Percentiles rank a stretch among this genome's conserved stretches.
These are phyloP conservation scores for Echinochloa phyllopogon DNA, from an alignment of 176 grass and related monocot genomes.

Conservation along the genomic window DNA sequence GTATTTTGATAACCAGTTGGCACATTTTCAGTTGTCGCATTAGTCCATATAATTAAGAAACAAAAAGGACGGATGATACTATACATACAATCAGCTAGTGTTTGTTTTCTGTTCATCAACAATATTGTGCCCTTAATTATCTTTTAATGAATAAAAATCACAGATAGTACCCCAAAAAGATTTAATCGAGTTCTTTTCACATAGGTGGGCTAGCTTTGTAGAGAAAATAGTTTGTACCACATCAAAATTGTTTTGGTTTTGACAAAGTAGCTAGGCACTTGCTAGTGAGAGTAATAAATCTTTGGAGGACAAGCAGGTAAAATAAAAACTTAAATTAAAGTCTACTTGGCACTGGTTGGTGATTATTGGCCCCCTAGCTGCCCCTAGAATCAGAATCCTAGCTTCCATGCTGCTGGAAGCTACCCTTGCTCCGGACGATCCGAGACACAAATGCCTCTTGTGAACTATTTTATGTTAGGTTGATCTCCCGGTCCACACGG, in stretches of 20 bases:
- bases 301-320: background rate
- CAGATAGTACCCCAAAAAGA: background rate
- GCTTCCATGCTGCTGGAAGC: conserved; percentile 22
- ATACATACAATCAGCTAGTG: background rate
- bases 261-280: background rate
- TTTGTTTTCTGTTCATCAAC: background rate
- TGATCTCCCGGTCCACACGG: too few relatives aligned
- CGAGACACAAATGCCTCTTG: conserved; percentile 43
- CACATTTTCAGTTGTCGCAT: background rate
- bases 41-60: background rate
- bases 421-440: conserved; percentile 42
- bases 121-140: background rate
- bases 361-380: conserved; percentile 33
- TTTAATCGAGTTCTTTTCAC: background rate
- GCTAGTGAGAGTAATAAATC: background rate
- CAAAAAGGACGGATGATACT: background rate
- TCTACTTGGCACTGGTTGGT: conserved; percentile 24
- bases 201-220: background rate
- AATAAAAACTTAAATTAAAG: conserved; percentile 3
- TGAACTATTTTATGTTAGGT: conserved; percentile 19
- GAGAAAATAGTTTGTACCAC: background rate
- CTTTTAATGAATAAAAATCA: background rate
- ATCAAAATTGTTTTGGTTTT: background rate
- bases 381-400: background rate
- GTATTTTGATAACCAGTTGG: background rate